Conservation (phyloP, 1,284 basidiomycete genomes). For the Ustilago hordei region DNA sequence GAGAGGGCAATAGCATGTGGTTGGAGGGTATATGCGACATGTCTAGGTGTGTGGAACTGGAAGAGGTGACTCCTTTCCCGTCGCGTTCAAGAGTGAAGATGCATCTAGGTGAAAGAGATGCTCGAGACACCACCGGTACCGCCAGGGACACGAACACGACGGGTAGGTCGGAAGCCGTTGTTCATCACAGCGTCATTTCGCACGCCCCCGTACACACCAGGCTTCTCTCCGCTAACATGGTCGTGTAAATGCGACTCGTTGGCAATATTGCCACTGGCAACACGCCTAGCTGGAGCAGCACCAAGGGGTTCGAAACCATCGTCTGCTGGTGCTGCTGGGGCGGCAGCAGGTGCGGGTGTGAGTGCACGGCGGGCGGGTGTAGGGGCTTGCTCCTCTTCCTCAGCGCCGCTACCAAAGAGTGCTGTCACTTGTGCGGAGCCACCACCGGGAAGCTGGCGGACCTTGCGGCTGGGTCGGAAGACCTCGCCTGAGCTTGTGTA, state of each 20-base stretch:
- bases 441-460: constrained; percentile 59
- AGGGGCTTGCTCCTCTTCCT: constrained; percentile 33
- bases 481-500: constrained; percentile 58
- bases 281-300: constrained; percentile 29
- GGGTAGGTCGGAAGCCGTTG: constrained; percentile 58
- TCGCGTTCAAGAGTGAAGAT: neutral
- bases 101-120: constrained; percentile 45
- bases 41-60: neutral
- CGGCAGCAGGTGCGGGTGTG: constrained; percentile 16
- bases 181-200: constrained; percentile 50
- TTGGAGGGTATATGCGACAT: constrained; percentile 31
- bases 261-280: constrained; percentile 35
- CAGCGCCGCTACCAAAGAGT: constrained; percentile 55
- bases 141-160: constrained; percentile 56
- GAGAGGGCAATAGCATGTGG: neutral
- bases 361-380: constrained; percentile 10
- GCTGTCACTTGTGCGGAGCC: constrained; percentile 55
- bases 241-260: constrained; percentile 37
- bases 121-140: constrained; percentile 58
- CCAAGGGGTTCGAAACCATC: constrained; percentile 40
- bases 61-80: neutral
- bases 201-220: constrained; percentile 45
- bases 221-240: constrained; percentile 26
- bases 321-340: constrained; percentile 14
- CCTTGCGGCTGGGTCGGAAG: constrained; percentile 61